Evolutionary conservation across 1,139 yeast genomes (phyloP).

Genomic region (Yamadazyma trypodendri): DNA sequence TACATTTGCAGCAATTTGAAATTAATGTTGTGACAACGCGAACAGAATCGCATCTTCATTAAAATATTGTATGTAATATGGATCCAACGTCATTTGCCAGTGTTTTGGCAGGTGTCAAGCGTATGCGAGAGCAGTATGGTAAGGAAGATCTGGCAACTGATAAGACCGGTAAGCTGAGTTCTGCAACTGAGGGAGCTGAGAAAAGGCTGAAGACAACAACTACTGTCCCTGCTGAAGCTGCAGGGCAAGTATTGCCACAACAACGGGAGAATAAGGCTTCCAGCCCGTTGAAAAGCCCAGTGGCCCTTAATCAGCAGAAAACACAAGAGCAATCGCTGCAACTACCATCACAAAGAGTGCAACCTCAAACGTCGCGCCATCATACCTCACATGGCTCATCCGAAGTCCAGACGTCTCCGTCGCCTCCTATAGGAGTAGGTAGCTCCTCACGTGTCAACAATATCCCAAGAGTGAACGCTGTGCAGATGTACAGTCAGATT

Average conservation of each 20-base stretch:
- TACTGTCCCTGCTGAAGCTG: too few relatives aligned
- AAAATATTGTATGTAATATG: too few relatives aligned
- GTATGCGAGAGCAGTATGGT: conserved; percentile 41
- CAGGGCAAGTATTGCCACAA: not conserved
- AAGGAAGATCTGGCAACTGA: conserved; percentile 7
- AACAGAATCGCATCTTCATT: too few relatives aligned
- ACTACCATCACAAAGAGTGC: not conserved
- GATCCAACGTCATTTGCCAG: conserved; percentile 64
- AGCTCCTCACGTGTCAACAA: not conserved
- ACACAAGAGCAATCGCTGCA: not conserved
- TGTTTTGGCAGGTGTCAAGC: conserved; percentile 61
- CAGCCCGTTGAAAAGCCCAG: too few relatives aligned
- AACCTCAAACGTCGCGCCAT: not conserved
- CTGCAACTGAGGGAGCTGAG: not conserved
- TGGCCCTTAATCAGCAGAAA: not conserved
- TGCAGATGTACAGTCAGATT: conserved; percentile 23
- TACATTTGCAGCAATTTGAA: too few relatives aligned
- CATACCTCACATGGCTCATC: not conserved
- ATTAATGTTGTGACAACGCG: too few relatives aligned
- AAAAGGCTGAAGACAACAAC: not conserved
- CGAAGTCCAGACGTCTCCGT: too few relatives aligned
- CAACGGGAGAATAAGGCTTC: too few relatives aligned
- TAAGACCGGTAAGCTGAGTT: too few relatives aligned
- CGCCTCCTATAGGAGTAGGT: conserved; percentile 1
- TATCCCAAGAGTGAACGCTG: conserved; percentile 7